Evolutionary conservation across 495 filamentous ascomycete genomes (phyloP).

Genomic region (Neurospora sp.): DNA sequence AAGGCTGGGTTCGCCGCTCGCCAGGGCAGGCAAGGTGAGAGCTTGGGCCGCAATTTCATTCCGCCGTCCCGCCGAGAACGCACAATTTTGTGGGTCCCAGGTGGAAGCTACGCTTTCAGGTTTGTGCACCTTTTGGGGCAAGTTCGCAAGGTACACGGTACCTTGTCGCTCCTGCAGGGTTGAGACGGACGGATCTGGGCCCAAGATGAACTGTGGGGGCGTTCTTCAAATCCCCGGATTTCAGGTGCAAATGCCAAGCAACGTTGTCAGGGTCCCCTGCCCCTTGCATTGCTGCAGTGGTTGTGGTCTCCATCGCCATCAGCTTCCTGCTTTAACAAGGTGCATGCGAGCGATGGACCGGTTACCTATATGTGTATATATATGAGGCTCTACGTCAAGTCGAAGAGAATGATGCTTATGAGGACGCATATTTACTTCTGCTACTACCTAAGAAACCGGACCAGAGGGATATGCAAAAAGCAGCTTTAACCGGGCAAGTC

Average conservation of each 20-base stretch:
- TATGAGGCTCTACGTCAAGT: neutral
- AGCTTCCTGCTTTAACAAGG: neutral
- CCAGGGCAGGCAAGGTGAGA: neutral
- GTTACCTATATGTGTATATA: neutral
- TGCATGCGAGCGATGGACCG: neutral
- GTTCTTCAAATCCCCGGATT: neutral
- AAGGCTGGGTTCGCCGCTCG: neutral
- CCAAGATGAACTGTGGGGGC: neutral
- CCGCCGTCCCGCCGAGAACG: slow-evolving; percentile 1
- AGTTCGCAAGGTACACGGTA: too few relatives aligned
- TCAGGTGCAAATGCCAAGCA: neutral
- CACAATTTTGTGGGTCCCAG: neutral
- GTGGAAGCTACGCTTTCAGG: neutral
- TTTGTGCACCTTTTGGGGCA: neutral
- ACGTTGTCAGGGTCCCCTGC: neutral
- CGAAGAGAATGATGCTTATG: neutral
- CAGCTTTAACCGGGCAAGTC: neutral
- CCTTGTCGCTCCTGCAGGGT: neutral
- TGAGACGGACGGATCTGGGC: neutral
- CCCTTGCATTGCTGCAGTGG: neutral
- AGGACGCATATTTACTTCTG: neutral
- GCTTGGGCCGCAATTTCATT: slow-evolving; percentile 14
- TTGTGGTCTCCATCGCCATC: neutral
- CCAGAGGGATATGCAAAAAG: neutral
- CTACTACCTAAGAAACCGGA: neutral